Evolutionary conservation across 2,329 filamentous ascomycete genomes (phyloP), one percentile per base, ranked within the genome.

Genomic region (Blastomyces parvus): DNA sequence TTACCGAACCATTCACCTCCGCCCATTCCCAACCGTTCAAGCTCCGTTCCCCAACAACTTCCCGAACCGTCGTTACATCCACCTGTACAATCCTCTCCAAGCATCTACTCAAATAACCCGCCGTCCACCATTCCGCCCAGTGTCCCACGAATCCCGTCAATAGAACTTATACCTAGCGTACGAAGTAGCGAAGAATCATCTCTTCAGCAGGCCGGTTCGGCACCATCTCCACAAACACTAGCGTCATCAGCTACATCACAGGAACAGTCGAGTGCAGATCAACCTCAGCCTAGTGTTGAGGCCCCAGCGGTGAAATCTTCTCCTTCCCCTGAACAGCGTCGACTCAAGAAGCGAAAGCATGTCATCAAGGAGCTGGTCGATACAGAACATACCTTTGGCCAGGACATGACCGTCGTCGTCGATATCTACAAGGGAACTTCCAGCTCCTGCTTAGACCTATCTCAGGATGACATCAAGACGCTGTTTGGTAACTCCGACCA

Each of bases 391-490:
- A 87, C 88, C 6, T 97, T 96, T 75, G 87, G 95, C 63, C 86
- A 91, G 67, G 94, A 99, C 74, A 93, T 99, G 90, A 96, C 92
- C 73, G 93, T 99, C 61, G 88, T 96, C 2, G 91, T 96, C 71
- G 92, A 97, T 72, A 97, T 99, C 62, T 99, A 97, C 81, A 96
- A 95, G 76, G 91, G 90, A 53, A 97, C 94, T 0, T 90, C 91
- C 0, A 86, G 89, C 68, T 88, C 89, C 13, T 91, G 89, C 63
- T 86, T 90, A 9, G 86, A 91, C 66, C 83, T 97, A 36, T 90
- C 89, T 53, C 80, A 84, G 52, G 89, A 93, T 67, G 96, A 96
- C 66, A 87, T 95, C 70, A 96, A 92, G 72, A 82, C 89, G 14
- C 85, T 99, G 19, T 99, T 99, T 74, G 88, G 91, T 66, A 99